A percentile compares a stretch with the other conserved stretches of the same genome.
Conservation (phyloP, 495 filamentous ascomycete species). For the Daldinia bambusicola region DNA sequence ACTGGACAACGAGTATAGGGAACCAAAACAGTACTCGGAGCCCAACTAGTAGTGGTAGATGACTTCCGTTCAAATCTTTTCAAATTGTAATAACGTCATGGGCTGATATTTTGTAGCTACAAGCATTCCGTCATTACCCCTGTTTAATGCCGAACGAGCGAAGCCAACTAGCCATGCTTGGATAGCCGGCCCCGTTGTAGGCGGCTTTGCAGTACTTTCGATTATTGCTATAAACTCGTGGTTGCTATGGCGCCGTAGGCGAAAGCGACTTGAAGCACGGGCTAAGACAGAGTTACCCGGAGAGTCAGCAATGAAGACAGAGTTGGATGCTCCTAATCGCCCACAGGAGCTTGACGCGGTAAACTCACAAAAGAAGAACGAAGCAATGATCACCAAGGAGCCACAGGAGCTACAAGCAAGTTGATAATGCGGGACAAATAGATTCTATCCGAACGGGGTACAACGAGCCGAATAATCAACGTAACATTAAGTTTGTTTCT, state of each 20-base stretch:
- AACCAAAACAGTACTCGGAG: no score
- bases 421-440: not conserved
- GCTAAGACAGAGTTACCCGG: slow-evolving; percentile 14
- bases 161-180: slow-evolving; percentile 2
- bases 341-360: slow-evolving; percentile 27
- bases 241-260: slow-evolving; percentile 24
- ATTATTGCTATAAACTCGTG: slow-evolving; percentile 1
- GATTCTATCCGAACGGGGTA: not conserved
- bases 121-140: not conserved
- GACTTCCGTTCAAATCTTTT: not conserved
- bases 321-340: slow-evolving; percentile 15
- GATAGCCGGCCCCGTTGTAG: slow-evolving; percentile 32
- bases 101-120: not conserved
- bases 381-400: not conserved
- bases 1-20: not conserved
- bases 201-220: not conserved
- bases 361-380: not conserved
- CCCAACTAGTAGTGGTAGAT: slow-evolving; percentile 6
- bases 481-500: not conserved
- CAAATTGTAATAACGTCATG: not conserved
- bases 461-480: not conserved
- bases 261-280: not conserved
- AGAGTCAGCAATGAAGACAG: slow-evolving; percentile 5
- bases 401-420: slow-evolving; percentile 16
- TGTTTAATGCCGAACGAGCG: not conserved